Conservation (phyloP, 2,329 filamentous ascomycete species). For the Colletotrichum zoysiae region DNA sequence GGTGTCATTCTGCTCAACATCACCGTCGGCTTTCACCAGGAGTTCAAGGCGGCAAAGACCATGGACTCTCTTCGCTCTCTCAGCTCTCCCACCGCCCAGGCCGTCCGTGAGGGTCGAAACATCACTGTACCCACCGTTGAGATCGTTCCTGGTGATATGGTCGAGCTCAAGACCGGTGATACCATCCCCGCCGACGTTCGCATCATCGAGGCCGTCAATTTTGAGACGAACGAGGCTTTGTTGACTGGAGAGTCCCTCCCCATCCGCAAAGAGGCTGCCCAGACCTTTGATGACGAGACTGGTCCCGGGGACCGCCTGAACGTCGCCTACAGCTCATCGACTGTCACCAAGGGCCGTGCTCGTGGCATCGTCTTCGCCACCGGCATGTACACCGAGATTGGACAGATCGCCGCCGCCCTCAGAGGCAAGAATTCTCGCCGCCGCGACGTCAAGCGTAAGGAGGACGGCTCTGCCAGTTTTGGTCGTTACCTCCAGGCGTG, state of each 20-base stretch:
- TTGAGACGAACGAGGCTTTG: slow-evolving; percentile 75
- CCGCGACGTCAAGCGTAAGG: slow-evolving; percentile 56
- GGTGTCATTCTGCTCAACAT: slow-evolving; percentile 71
- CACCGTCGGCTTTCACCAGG: slow-evolving; percentile 62
- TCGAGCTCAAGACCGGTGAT: slow-evolving; percentile 67
- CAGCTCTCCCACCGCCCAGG: slow-evolving; percentile 58
- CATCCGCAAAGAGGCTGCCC: slow-evolving; percentile 64
- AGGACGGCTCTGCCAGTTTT: slow-evolving; percentile 54
- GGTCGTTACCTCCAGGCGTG: slow-evolving; percentile 52
- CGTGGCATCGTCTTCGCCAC: slow-evolving; percentile 72
- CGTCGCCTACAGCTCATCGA: slow-evolving; percentile 73
- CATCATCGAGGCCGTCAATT: slow-evolving; percentile 71
- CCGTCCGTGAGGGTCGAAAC: slow-evolving; percentile 57
- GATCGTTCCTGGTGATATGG: slow-evolving; percentile 70
- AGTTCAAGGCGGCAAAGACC: slow-evolving; percentile 62
- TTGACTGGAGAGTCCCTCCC: slow-evolving; percentile 75
- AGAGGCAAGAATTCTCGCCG: slow-evolving; percentile 51
- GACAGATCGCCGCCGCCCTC: slow-evolving; percentile 68
- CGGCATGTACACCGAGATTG: slow-evolving; percentile 72
- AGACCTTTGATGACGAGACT: slow-evolving; percentile 57
- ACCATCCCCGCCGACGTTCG: slow-evolving; percentile 73
- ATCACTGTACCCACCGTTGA: slow-evolving; percentile 55
- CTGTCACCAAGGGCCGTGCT: slow-evolving; percentile 71
- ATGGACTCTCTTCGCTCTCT: slow-evolving; percentile 62
- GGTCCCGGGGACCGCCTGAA: slow-evolving; percentile 71